A percentile compares a stretch with the other conserved stretches of the same genome.
Conservation (phyloP, 208 protist species). For the Crithidia expoeki region DNA sequence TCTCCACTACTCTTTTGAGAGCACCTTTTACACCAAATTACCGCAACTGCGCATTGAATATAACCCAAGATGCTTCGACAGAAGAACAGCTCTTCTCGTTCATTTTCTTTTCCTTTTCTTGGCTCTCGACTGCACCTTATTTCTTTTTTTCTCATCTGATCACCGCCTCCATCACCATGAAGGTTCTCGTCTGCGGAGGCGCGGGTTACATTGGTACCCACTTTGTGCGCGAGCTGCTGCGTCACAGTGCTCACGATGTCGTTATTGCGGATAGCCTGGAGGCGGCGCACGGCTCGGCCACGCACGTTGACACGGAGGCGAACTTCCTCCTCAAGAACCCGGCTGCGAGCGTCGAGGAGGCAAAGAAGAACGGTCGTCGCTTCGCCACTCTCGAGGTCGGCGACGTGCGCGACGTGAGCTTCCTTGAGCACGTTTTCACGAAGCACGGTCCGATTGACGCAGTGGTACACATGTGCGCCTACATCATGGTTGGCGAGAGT, state of each 20-base stretch:
- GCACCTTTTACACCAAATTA: too few species aligned
- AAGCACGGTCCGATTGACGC: slow-evolving; percentile 79
- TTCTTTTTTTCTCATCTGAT: slow-evolving; percentile 31
- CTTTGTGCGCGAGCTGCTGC: slow-evolving; percentile 92
- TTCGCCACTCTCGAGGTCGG: slow-evolving; percentile 73
- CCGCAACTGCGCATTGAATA: too few species aligned
- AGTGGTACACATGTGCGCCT: slow-evolving; percentile 96
- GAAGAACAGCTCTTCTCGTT: background rate
- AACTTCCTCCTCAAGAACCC: slow-evolving; percentile 37
- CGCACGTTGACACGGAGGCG: slow-evolving; percentile 66
- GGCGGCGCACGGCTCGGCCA: slow-evolving; percentile 62
- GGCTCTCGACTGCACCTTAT: slow-evolving; percentile 5
- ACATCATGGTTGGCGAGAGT: slow-evolving; percentile 94
- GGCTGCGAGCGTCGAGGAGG: slow-evolving; percentile 13
- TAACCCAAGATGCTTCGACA: too few species aligned
- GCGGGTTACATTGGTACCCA: slow-evolving; percentile 98
- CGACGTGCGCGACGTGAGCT: slow-evolving; percentile 84
- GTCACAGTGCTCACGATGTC: slow-evolving; percentile 79
- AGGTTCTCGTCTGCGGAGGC: slow-evolving; percentile 95
- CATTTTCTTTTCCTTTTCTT: slow-evolving; percentile 18
- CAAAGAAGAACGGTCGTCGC: slow-evolving; percentile 26
- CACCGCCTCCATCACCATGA: slow-evolving; percentile 42
- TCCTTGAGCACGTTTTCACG: slow-evolving; percentile 91
- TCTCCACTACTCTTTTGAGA: too few species aligned
- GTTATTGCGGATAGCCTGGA: slow-evolving; percentile 95